Base-by-base conservation (phyloP, 352 stramenopile genomes). In the Pythium plurisporium region DNA sequence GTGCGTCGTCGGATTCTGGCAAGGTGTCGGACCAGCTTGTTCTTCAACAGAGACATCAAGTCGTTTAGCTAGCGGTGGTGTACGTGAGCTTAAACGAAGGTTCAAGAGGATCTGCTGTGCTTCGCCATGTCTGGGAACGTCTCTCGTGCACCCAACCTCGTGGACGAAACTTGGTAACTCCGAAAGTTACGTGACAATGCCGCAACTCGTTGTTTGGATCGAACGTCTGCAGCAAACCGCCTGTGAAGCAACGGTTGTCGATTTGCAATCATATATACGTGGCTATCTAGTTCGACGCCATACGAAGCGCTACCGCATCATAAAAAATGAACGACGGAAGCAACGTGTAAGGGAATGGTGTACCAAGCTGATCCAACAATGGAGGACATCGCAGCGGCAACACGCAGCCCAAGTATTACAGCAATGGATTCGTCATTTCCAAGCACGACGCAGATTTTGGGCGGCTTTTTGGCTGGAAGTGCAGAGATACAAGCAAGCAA, bases 1-100 rank as follows among this genome's bases (percentile, higher is more conserved):
- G 5, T 74, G 63, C 20, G 62, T 81, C 12, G 51, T 76, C 4
- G 72, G 19, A 14, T 78, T 81, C 45, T 81, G 72, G 72, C 61
- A 74, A 38, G 72, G 72, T 20, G 26, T 57, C 25, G 58, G 53
- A 17, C 63, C 45, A 43, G 36, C 58, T 10, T 19, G 17, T 6
- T 53, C 25, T 7, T 12, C 22, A 5, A 44, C 23, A 22, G 33
- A 63, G 1, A 15, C 14, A 14, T 37, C 19, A 14, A 31, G 46
- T 30, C 60, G 51, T 17, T 19, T 67, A 5, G 17, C 19, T 4
- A 37, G 30, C 17, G 59, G 59, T 8, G 33, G 42, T 4, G 29
- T 45, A n/a, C 22, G 20, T 11, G 17, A 37, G 31, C 53, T 66
- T 1, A 66, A 63, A 29, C 23, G 63, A 25, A 51, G 63, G 36